Evolutionary conservation across 148 eudicot species (phyloP).

Genomic region (Spergularia marina): DNA sequence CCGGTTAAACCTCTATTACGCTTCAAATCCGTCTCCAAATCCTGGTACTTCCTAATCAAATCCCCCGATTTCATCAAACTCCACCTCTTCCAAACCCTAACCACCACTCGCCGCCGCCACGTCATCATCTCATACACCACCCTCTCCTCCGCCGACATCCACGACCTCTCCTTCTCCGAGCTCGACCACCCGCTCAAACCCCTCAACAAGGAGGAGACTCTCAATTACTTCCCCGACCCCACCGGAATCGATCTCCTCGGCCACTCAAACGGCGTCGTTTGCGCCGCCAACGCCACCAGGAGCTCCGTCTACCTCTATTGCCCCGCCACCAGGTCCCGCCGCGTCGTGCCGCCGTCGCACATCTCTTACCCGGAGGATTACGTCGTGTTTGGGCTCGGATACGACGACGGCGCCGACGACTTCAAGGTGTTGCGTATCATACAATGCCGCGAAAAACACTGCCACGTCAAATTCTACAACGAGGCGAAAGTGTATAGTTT

Average conservation of each 20-base stretch:
- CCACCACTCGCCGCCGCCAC: constrained; percentile 1
- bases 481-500: constrained; percentile 26
- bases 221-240: background rate
- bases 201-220: background rate
- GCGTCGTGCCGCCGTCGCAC: background rate
- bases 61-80: constrained; percentile 20
- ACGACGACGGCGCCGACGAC: constrained; percentile 2
- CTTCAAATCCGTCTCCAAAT: constrained; percentile 23
- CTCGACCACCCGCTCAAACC: constrained; percentile 12
- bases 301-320: constrained; percentile 7
- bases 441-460: constrained; percentile 8
- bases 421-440: constrained; percentile 22
- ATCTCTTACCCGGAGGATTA: background rate
- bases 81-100: constrained; percentile 17
- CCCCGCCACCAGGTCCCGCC: constrained; percentile 10
- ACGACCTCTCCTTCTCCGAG: constrained; percentile 1
- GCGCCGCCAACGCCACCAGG: background rate
- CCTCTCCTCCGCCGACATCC: background rate
- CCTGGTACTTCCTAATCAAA: constrained; percentile 21
- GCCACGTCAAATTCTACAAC: constrained; percentile 2
- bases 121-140: constrained; percentile 10
- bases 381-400: constrained; percentile 18
- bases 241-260: background rate
- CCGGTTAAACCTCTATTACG: constrained; percentile 14
- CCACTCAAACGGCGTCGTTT: background rate